These are phyloP conservation scores for Musa itinerans DNA, from an alignment of 176 grass and related monocot genomes.

Conservation along the genomic window DNA sequence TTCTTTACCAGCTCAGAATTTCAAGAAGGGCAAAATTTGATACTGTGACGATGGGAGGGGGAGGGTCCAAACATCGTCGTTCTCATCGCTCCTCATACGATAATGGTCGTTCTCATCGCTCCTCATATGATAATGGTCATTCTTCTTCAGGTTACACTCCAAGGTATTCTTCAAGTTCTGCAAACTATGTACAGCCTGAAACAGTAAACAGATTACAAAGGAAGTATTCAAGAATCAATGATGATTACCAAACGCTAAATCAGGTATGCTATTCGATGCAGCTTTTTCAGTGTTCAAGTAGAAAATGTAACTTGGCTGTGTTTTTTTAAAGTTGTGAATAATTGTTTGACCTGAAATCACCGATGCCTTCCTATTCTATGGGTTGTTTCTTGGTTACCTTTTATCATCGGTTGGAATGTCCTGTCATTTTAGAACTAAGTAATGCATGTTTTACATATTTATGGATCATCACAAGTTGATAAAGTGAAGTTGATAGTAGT, in stretches of 20 bases:
- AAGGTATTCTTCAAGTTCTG: slow-evolving; percentile 35
- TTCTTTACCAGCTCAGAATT: neutral
- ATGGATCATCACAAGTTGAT: too few relatives aligned
- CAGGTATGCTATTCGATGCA: slow-evolving; percentile 42
- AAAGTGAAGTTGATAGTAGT: too few relatives aligned
- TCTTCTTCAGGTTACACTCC: slow-evolving; percentile 27
- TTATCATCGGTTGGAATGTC: too few relatives aligned
- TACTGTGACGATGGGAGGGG: neutral
- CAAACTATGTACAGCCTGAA: slow-evolving; percentile 38
- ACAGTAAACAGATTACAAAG: slow-evolving; percentile 40
- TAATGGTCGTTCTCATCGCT: slow-evolving; percentile 20
- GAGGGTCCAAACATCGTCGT: neutral
- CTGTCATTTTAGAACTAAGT: too few relatives aligned
- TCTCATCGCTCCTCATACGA: slow-evolving; percentile 20
- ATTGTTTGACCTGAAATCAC: neutral
- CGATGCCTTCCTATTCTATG: too few relatives aligned
- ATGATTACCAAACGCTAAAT: slow-evolving; percentile 62
- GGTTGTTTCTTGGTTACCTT: too few relatives aligned
- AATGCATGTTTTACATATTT: too few relatives aligned
- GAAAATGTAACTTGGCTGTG: neutral
- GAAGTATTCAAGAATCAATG: slow-evolving; percentile 71
- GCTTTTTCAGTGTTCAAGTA: neutral
- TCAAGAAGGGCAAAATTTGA: neutral
- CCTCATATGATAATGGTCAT: slow-evolving; percentile 34
- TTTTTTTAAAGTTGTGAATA: neutral